These are phyloP conservation scores for Myxozyma sirexii DNA, from an alignment of 805 yeast genomes.

Conservation along the genomic window DNA sequence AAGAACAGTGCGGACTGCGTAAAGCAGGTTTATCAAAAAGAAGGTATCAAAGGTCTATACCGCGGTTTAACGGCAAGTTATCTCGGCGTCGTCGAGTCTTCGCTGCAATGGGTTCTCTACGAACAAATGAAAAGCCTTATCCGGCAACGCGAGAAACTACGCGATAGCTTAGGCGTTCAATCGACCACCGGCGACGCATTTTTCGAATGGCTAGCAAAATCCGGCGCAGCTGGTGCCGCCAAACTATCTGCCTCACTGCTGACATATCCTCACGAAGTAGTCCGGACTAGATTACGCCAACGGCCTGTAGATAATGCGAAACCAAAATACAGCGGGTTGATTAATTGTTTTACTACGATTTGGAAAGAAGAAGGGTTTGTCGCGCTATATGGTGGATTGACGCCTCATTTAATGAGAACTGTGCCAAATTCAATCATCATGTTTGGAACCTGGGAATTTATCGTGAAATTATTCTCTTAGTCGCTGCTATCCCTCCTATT, in stretches of 20 bases:
- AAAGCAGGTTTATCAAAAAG: conserved; percentile 64
- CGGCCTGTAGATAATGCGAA: conserved; percentile 81
- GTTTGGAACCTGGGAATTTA: conserved; percentile 98
- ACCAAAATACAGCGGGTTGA: conserved; percentile 84
- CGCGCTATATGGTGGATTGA: conserved; percentile 95
- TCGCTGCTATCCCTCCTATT: too few relatives aligned
- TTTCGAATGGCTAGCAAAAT: conserved; percentile 90
- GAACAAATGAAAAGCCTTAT: conserved; percentile 88
- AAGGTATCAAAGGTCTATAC: conserved; percentile 81
- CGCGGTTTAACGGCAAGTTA: conserved; percentile 94
- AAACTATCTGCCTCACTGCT: conserved; percentile 88
- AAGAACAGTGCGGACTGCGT: conserved; percentile 86
- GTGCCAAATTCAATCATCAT: conserved; percentile 97
- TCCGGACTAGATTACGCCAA: conserved; percentile 92
- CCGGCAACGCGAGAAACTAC: conserved; percentile 48
- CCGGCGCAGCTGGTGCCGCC: conserved; percentile 97
- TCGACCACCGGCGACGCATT: conserved; percentile 59
- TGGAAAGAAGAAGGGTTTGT: conserved; percentile 88
- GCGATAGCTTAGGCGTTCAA: conserved; percentile 42
- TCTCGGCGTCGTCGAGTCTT: conserved; percentile 88
- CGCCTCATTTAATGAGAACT: conserved; percentile 94
- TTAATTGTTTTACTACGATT: conserved; percentile 84
- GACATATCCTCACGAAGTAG: conserved; percentile 97
- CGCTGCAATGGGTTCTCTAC: conserved; percentile 93
- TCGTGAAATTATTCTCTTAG: conserved; percentile 54